These are phyloP conservation scores for Umbelopsis sp. DNA, from an alignment of 192 early-diverging fungal species.

Conservation along the genomic window DNA sequence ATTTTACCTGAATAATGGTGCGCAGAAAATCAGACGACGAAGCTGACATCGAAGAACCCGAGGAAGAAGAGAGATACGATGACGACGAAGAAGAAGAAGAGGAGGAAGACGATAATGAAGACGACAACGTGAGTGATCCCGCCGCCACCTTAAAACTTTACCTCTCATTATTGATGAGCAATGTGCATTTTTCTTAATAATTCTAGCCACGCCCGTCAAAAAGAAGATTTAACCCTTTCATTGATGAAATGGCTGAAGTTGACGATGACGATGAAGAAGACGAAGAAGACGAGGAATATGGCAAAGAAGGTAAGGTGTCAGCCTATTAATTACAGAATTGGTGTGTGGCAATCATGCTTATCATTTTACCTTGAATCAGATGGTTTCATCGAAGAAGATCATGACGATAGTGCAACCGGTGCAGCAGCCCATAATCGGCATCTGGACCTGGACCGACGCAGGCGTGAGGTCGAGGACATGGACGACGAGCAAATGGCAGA, in stretches of 20 bases:
- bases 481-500: conserved; percentile 86
- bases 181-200: not conserved
- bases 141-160: not conserved
- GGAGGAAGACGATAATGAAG: conserved; percentile 50
- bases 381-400: conserved; percentile 72
- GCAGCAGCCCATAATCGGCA: conserved; percentile 66
- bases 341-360: not conserved
- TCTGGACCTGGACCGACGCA: conserved; percentile 67
- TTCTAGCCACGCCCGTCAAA: conserved; percentile 47
- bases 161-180: conserved; percentile 21
- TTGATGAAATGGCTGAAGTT: conserved; percentile 68
- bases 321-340: not conserved
- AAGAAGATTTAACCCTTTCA: conserved; percentile 49
- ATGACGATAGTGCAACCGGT: conserved; percentile 63
- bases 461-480: conserved; percentile 69
- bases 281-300: conserved; percentile 66
- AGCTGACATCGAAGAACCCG: conserved; percentile 28
- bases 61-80: conserved; percentile 41
- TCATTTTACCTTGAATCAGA: conserved; percentile 34
- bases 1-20: conserved; percentile 5
- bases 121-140: conserved; percentile 39
- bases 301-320: conserved; percentile 43
- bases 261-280: conserved; percentile 74
- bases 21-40: conserved; percentile 25
- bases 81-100: conserved; percentile 59